Percentiles rank a stretch among this genome's conserved stretches.
Conservation (phyloP, 352 stramenopile genomes). For the Albugo candida region DNA sequence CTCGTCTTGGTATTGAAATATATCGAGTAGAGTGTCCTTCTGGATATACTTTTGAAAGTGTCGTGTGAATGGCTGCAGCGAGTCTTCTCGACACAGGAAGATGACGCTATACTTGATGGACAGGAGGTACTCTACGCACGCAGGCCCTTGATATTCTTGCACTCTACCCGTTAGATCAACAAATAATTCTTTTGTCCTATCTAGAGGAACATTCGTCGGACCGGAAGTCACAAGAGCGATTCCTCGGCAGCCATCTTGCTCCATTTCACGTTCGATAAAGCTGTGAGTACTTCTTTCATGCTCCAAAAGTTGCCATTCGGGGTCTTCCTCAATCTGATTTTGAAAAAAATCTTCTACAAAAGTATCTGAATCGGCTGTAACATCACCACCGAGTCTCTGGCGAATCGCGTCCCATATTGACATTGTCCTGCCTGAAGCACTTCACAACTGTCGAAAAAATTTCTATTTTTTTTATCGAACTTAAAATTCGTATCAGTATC, state of each 20-base stretch:
- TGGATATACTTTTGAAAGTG: slow-evolving; percentile 72
- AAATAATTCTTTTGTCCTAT: slow-evolving; percentile 39
- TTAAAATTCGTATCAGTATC: no score
- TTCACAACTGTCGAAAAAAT: no score
- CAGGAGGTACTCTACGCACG: slow-evolving; percentile 62
- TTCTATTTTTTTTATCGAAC: no score
- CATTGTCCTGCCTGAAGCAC: slow-evolving; percentile 13
- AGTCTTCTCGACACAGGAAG: slow-evolving; percentile 59
- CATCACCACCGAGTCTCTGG: slow-evolving; percentile 33
- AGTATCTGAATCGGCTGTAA: slow-evolving; percentile 38
- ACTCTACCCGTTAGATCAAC: slow-evolving; percentile 42
- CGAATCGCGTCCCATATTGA: slow-evolving; percentile 64
- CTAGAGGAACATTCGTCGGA: slow-evolving; percentile 57
- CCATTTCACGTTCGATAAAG: slow-evolving; percentile 38
- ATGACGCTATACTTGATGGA: slow-evolving; percentile 65
- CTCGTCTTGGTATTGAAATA: slow-evolving; percentile 41
- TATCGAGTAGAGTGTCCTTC: slow-evolving; percentile 64
- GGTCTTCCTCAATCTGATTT: slow-evolving; percentile 37
- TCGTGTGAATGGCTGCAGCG: slow-evolving; percentile 58
- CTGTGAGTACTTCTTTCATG: slow-evolving; percentile 20
- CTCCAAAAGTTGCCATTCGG: slow-evolving; percentile 24
- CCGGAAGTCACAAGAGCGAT: slow-evolving; percentile 69
- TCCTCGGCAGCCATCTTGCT: slow-evolving; percentile 17
- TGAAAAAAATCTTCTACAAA: slow-evolving; percentile 68
- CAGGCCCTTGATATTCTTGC: slow-evolving; percentile 54